Evolutionary conservation across 2,329 filamentous ascomycete species (phyloP), one percentile per base, ranked within the genome.

Genomic region (Cercospora janseana): DNA sequence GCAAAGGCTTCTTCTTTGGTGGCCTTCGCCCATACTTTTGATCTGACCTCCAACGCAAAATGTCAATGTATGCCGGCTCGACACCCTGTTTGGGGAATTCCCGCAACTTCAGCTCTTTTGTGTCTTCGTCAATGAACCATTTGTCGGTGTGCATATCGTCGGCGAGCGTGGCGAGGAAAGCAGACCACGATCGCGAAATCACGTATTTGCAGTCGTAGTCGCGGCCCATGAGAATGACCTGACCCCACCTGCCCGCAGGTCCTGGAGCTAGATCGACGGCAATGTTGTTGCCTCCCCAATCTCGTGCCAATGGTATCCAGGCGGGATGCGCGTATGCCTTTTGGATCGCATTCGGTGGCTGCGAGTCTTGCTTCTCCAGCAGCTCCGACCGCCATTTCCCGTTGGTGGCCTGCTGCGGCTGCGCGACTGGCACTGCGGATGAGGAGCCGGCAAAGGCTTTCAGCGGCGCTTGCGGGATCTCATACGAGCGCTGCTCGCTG

Each of bases 181-280:
- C 80, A 12, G 84, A 82, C 93, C 93, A 98, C 1, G 92, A 97
- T 54, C 88, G 83, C 23, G 93, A 88, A 49, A 98, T 80, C 5
- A 98, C 93, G 66, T 95, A 98, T 74, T 98, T 98, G 71, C 88
- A 95, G 68, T 98, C 93, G 71, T 95, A 98, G 73, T 98, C 93
- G 54, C 93, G 88, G 43, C 93, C 93, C 69, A 95, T 96, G 55
- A 98, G 79, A 63, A 98, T 95, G 59, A 98, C 83, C 69, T 98
- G 93, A 46, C 93, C 93, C 92, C 93, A 98, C 68, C 85, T 87
- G 29, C 93, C 93, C 38, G 81, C 80, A 7, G 92, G 88, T 2
- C 93, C 93, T 16, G 93, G 93, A 5, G 91, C 88, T 51, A 98
- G 77, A 70, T 98, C 93, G 38, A 96, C 82, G 13, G 91, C 92